Evolutionary conservation across 495 filamentous ascomycete species (phyloP).

Genomic region (Penicillium antarcticum): DNA sequence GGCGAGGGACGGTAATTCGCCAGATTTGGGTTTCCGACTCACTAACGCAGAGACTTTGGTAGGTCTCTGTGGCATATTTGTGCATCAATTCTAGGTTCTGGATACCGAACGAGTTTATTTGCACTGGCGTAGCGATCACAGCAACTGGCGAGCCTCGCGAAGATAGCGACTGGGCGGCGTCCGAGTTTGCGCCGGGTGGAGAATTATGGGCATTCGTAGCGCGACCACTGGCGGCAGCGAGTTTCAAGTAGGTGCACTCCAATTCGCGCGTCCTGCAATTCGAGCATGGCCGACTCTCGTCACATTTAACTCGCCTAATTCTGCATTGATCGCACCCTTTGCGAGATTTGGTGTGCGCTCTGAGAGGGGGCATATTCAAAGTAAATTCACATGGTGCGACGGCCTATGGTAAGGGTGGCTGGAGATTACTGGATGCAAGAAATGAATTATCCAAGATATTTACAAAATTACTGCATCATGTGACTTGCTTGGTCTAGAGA

Average conservation of each 20-base stretch:
- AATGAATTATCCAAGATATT: not conserved
- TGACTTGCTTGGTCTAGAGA: no score
- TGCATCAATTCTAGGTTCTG: constrained; percentile 25
- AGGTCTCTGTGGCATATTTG: constrained; percentile 22
- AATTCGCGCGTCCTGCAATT: constrained; percentile 33
- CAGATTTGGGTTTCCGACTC: constrained; percentile 21
- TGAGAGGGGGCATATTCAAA: constrained; percentile 24
- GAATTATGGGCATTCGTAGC: not conserved
- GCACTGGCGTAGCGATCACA: not conserved
- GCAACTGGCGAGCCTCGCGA: not conserved
- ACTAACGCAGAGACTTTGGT: constrained; percentile 15
- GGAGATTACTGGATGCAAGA: not conserved
- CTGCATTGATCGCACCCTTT: constrained; percentile 55
- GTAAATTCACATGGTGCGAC: not conserved
- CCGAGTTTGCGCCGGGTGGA: not conserved
- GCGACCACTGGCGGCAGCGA: constrained; percentile 2
- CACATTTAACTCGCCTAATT: constrained; percentile 48
- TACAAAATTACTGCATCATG: constrained; percentile 1
- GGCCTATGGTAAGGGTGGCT: not conserved
- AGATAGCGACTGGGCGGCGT: not conserved
- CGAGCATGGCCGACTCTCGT: constrained; percentile 34
- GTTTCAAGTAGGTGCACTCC: constrained; percentile 29
- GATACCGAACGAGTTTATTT: constrained; percentile 7
- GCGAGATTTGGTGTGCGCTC: constrained; percentile 52
- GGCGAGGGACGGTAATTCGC: constrained; percentile 35